Percentiles rank a stretch among this genome's conserved stretches.
phyloP scores from a whole-genome alignment of 106 monocot genomes.

The Dendrobium nobile region DNA sequence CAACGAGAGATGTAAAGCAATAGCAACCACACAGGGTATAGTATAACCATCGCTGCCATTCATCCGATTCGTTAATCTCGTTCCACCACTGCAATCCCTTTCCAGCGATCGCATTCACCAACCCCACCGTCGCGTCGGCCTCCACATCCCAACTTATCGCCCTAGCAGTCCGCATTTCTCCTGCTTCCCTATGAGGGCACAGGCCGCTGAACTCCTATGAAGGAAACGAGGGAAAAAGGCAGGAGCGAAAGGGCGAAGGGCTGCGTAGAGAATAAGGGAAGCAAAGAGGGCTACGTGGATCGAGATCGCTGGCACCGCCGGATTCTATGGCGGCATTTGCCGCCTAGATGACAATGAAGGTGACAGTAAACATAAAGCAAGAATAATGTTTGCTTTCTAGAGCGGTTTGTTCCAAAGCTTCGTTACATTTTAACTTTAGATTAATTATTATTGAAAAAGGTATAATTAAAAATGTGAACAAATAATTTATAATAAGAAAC shows the following conservation, averaged over 20 bases:
- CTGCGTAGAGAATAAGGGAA: neutral
- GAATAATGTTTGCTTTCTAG: too few species aligned
- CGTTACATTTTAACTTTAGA: too few species aligned
- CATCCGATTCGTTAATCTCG: constrained; percentile 4
- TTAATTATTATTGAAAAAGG: too few species aligned
- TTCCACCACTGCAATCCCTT: neutral
- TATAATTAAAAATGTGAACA: too few species aligned
- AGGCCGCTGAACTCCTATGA: neutral
- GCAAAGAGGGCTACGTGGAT: neutral
- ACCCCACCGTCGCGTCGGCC: neutral
- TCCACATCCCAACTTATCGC: neutral
- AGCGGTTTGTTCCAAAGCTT: too few species aligned
- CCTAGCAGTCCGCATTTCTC: constrained; percentile 3
- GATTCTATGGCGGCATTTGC: neutral
- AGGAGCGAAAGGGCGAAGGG: neutral
- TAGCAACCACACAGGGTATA: neutral
- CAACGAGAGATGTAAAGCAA: neutral
- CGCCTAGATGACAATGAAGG: neutral
- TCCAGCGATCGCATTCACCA: neutral
- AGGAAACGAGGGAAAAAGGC: neutral
- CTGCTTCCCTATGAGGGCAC: neutral
- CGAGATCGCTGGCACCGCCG: neutral
- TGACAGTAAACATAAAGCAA: too few species aligned
- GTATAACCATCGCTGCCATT: constrained; percentile 10
- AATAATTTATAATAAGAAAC: too few species aligned